Evolutionary conservation across 169 alveolate species (phyloP).

Genomic region (Eimeria tenella): DNA sequence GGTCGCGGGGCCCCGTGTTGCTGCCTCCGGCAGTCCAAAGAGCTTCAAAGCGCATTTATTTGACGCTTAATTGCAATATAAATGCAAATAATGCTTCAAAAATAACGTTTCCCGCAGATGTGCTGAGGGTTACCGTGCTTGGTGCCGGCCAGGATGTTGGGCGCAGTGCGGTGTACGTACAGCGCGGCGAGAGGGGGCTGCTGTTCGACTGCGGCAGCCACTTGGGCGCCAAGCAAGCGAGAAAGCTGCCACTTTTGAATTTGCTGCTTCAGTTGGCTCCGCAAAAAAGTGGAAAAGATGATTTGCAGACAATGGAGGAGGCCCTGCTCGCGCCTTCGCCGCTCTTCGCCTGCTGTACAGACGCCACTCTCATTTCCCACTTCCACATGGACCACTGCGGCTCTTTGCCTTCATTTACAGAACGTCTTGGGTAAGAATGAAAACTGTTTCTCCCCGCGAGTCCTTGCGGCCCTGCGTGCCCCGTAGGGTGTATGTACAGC

Average conservation of each 20-base stretch:
- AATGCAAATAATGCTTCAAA: background rate
- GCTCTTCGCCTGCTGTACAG: constrained; percentile 83
- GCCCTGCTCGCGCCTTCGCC: constrained; percentile 97
- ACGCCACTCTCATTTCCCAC: constrained; percentile 89
- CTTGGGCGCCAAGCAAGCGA: constrained; percentile 95
- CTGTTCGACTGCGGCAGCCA: constrained; percentile 99
- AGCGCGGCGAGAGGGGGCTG: constrained; percentile 93
- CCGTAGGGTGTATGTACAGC: no score
- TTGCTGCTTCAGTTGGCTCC: constrained; percentile 73
- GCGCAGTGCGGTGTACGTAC: constrained; percentile 96
- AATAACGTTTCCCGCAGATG: background rate
- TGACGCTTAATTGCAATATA: background rate
- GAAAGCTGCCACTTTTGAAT: constrained; percentile 96
- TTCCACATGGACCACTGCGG: constrained; percentile 99
- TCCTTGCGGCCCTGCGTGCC: background rate
- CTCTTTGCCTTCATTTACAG: constrained; percentile 99
- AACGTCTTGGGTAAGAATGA: constrained; percentile 85
- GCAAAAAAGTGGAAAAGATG: background rate
- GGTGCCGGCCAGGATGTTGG: constrained; percentile 99
- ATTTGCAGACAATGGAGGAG: constrained; percentile 89
- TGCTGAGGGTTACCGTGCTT: constrained; percentile 88
- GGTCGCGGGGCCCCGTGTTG: constrained; percentile 51
- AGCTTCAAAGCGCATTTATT: background rate
- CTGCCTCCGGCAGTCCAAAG: constrained; percentile 36
- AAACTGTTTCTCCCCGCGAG: background rate